Percentiles rank a stretch among this genome's conserved stretches.
Conservation (phyloP, 2,329 filamentous ascomycete genomes). For the Truncatella angustata region DNA sequence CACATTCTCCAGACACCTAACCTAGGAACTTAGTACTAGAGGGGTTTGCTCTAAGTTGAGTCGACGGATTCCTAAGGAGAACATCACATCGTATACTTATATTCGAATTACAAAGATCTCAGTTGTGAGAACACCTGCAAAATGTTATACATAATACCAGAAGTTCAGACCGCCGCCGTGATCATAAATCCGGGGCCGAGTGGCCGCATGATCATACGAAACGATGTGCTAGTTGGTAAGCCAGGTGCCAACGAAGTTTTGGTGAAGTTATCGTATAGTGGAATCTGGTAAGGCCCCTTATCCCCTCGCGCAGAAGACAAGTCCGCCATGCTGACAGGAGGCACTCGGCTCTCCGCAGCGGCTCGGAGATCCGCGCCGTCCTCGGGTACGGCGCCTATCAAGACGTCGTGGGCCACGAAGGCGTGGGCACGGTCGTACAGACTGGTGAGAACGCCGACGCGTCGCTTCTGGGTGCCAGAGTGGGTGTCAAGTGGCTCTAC, state of each 20-base stretch:
- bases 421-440: background rate
- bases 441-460: background rate
- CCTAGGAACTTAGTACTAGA: no score
- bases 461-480: background rate
- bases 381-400: background rate
- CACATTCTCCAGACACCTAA: no score
- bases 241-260: background rate
- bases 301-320: background rate
- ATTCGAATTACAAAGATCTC: no score
- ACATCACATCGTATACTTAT: no score
- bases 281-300: background rate
- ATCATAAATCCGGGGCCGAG: background rate
- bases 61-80: no score
- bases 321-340: background rate
- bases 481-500: conserved; percentile 4
- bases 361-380: background rate
- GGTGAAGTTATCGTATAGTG: background rate
- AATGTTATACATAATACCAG: no score
- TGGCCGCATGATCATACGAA: background rate
- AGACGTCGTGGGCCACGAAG: background rate
- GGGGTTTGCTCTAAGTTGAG: no score
- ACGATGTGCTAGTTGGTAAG: background rate
- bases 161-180: background rate
- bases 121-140: no score
- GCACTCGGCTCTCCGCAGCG: background rate